Evolutionary conservation across 73 alveolate species (phyloP), one percentile per base, ranked within the genome.

Genomic region (Blepharisma japonicum): DNA sequence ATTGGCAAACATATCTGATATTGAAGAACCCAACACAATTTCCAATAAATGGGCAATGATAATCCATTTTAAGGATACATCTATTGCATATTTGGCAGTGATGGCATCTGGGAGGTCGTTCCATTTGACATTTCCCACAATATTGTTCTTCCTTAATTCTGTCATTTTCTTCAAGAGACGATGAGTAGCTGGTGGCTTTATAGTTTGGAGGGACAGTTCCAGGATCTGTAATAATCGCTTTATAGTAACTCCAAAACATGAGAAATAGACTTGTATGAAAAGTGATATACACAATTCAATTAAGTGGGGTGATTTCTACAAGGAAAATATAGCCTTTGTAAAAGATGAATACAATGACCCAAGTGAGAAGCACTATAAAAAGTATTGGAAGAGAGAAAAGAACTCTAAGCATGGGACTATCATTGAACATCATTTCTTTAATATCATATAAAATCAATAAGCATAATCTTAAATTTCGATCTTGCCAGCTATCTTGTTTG

Each of bases 21-120:
- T 83, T 83, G 47, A 48, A 38, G 47, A 53, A 50, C 14, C 90
- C 90, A 20, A 83, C 77, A 54, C 90, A 83, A 21, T 83, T 78
- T 6, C 84, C 90, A 77, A 78, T 78, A 76, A 67, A 83, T 53
- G 55, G 78, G 71, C 90, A 83, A 68, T 83, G 90, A 50, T 83
- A 85, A 51, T 83, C 90, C 86, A 83, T 77, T 21, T 77, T 55
- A 27, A 77, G 42, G 21, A 77, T 61, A 67, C 90, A 83, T 55
- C 82, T 56, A 68, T 81, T 55, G 25, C 90, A 83, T 6, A 55
- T 66, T 6, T 51, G 55, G 74, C 90, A 83, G 46, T 83, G 90
- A 67, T 83, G 83, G 54, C 82, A n/a, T 56, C 85, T 77, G 46
- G 81, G 86, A n/a, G 90, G 90, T 50, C 78, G 39, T 25, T 47